Percentiles rank a stretch among this genome's conserved stretches.
These are phyloP conservation scores for Daldinia caldariorum DNA, from an alignment of 495 filamentous ascomycete genomes.

Conservation along the genomic window DNA sequence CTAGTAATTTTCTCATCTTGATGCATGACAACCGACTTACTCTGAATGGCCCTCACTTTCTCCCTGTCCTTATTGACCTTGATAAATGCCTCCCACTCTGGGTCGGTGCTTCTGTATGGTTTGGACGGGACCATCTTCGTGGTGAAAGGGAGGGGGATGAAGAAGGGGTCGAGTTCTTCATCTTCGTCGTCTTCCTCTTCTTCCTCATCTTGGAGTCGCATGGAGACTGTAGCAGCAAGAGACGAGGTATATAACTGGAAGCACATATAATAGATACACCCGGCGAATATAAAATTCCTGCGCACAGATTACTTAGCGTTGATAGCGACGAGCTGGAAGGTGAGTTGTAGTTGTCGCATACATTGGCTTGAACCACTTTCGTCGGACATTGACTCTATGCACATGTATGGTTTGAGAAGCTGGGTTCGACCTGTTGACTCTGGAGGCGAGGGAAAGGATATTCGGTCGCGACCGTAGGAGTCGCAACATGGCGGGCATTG, in stretches of 20 bases:
- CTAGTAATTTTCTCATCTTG: background rate
- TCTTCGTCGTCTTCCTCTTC: conserved; percentile 36
- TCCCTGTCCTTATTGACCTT: conserved; percentile 64
- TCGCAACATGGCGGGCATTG: conserved; percentile 50
- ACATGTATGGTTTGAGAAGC: conserved; percentile 31
- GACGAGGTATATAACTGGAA: conserved; percentile 52
- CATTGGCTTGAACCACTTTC: conserved; percentile 43
- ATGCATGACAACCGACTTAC: conserved; percentile 50
- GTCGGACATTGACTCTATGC: conserved; percentile 49
- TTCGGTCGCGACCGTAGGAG: conserved; percentile 46
- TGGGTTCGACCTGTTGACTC: conserved; percentile 21
- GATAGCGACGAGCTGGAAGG: background rate
- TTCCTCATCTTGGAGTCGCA: conserved; percentile 29
- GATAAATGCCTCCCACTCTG: conserved; percentile 76
- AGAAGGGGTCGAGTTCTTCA: conserved; percentile 54
- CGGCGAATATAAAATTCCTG: conserved; percentile 49
- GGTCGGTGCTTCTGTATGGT: conserved; percentile 68
- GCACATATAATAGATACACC: conserved; percentile 52
- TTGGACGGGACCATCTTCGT: conserved; percentile 52
- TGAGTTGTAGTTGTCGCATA: background rate
- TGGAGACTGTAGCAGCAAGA: conserved; percentile 39
- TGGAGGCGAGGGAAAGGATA: conserved; percentile 26
- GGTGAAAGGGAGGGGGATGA: conserved; percentile 71
- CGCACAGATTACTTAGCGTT: conserved; percentile 7
- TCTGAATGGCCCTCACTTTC: conserved; percentile 57